These are phyloP conservation scores for Talaromyces ruber DNA, from an alignment of 495 filamentous ascomycete species.

Conservation along the genomic window DNA sequence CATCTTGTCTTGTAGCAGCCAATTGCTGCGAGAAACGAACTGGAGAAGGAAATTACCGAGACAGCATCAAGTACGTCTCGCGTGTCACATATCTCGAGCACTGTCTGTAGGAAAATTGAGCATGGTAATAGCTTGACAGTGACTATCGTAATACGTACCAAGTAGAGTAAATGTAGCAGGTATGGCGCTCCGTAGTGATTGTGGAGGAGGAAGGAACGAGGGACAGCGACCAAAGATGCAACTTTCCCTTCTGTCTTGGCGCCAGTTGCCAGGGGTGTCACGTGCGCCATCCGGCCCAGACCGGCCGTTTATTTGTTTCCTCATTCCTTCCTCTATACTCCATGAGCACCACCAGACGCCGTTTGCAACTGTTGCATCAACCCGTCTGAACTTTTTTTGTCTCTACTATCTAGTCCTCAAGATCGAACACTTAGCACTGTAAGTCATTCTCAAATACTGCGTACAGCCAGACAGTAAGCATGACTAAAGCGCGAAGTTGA, in stretches of 20 bases:
- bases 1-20: conserved; percentile 31
- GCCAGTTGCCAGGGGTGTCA: neutral
- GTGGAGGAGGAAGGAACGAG: neutral
- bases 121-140: neutral
- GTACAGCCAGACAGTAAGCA: neutral
- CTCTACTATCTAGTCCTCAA: no score
- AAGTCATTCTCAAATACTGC: neutral
- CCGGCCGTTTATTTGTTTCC: neutral
- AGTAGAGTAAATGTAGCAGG: neutral
- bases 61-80: neutral
- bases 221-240: neutral
- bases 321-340: neutral
- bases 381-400: neutral
- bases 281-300: neutral
- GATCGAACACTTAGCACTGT: no score
- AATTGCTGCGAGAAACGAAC: neutral
- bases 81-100: neutral
- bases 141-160: no score
- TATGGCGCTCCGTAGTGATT: neutral
- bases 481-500: neutral
- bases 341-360: neutral
- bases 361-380: neutral
- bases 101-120: neutral
- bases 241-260: neutral
- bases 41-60: neutral